A percentile compares a stretch with the other conserved stretches of the same genome.
Conservation (phyloP, 192 early-diverging fungal species). For the Mortierella alpina region DNA sequence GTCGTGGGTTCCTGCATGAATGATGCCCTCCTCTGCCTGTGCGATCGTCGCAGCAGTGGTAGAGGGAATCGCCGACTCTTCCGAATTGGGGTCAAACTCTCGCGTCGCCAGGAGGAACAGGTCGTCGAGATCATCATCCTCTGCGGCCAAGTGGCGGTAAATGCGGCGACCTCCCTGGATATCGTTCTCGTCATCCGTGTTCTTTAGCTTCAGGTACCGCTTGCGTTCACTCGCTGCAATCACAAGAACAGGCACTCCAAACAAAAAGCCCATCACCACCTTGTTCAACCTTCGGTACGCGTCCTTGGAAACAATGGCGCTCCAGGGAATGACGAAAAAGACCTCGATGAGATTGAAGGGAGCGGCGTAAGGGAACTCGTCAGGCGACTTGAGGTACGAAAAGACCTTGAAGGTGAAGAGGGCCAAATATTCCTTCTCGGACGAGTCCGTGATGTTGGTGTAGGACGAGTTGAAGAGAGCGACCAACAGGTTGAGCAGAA, state of each 20-base stretch:
- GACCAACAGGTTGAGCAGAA: constrained; percentile 54
- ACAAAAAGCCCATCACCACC: constrained; percentile 26
- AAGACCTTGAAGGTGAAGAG: constrained; percentile 56
- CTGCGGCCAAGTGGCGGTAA: constrained; percentile 35
- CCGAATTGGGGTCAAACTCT: constrained; percentile 2
- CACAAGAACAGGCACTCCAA: constrained; percentile 23
- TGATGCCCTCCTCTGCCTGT: constrained; percentile 24
- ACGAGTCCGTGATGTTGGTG: constrained; percentile 51
- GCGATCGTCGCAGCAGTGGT: constrained; percentile 10
- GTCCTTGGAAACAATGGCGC: constrained; percentile 17
- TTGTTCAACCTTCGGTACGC: constrained; percentile 25
- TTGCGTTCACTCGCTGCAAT: constrained; percentile 32
- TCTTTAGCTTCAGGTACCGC: constrained; percentile 30
- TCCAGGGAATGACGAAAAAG: constrained; percentile 50
- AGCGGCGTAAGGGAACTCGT: constrained; percentile 53
- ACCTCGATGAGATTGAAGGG: constrained; percentile 56
- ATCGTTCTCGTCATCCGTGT: constrained; percentile 21
- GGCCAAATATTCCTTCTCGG: constrained; percentile 52
- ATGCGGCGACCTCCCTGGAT: constrained; percentile 33
- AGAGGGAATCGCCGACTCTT: not conserved
- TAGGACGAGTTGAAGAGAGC: constrained; percentile 60
- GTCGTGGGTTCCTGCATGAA: not conserved
- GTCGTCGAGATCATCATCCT: constrained; percentile 33
- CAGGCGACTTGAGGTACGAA: constrained; percentile 50
- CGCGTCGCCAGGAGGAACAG: constrained; percentile 30